These are phyloP conservation scores for Bipolaris cookei DNA, from an alignment of 2,329 filamentous ascomycete species.

Conservation along the genomic window DNA sequence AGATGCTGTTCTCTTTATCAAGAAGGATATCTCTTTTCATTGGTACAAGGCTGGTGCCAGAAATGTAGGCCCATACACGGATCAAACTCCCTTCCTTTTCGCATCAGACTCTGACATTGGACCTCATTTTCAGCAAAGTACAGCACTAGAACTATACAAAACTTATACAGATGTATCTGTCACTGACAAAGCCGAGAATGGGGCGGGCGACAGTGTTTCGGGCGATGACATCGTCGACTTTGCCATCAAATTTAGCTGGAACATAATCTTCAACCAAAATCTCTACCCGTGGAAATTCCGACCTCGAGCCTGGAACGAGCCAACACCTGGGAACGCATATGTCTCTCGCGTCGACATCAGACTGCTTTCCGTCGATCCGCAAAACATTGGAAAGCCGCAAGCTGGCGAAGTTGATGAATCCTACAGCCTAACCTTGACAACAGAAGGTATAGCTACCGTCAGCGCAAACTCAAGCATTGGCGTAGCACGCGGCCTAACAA, in stretches of 20 bases:
- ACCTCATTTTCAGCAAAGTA: slow-evolving; percentile 15
- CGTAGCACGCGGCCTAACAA: slow-evolving; percentile 74
- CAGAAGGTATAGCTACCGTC: slow-evolving; percentile 66
- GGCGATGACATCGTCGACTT: slow-evolving; percentile 58
- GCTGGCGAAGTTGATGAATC: slow-evolving; percentile 75
- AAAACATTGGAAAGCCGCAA: slow-evolving; percentile 64
- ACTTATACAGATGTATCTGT: slow-evolving; percentile 15
- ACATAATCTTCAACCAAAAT: slow-evolving; percentile 69
- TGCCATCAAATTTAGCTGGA: slow-evolving; percentile 62
- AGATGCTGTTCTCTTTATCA: slow-evolving; percentile 50
- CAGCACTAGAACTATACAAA: slow-evolving; percentile 16
- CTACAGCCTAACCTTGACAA: slow-evolving; percentile 69
- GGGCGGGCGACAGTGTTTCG: slow-evolving; percentile 40
- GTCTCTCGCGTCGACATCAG: slow-evolving; percentile 68
- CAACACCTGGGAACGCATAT: slow-evolving; percentile 55
- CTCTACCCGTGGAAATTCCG: slow-evolving; percentile 82
- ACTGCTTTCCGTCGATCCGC: slow-evolving; percentile 63
- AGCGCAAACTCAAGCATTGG: slow-evolving; percentile 71
- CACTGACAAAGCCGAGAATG: not conserved
- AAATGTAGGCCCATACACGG: slow-evolving; percentile 35
- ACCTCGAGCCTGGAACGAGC: slow-evolving; percentile 68
- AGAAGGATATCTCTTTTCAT: slow-evolving; percentile 45
- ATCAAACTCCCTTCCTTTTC: slow-evolving; percentile 24
- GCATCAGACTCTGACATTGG: slow-evolving; percentile 29
- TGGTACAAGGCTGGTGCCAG: slow-evolving; percentile 45